Evolutionary conservation across 352 stramenopile species (phyloP).

Genomic region (Phytophthora litchii): DNA sequence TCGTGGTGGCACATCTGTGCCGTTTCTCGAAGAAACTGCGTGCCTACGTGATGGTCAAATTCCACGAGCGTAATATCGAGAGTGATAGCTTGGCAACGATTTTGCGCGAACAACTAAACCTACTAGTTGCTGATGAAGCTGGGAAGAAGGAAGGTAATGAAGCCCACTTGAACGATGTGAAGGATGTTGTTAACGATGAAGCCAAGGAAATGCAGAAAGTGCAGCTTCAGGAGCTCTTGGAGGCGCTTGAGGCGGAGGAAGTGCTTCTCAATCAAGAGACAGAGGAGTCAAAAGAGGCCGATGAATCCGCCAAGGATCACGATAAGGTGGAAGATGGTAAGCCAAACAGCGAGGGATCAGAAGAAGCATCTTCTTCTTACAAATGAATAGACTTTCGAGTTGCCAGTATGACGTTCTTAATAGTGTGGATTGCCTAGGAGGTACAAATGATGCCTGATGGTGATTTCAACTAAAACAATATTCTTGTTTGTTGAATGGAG

Average conservation of each 20-base stretch:
- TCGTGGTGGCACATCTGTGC: constrained; percentile 70
- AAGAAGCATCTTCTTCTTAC: not conserved
- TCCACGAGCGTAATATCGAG: constrained; percentile 73
- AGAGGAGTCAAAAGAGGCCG: constrained; percentile 2
- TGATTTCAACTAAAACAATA: no score
- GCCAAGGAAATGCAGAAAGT: constrained; percentile 42
- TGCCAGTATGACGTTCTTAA: not conserved
- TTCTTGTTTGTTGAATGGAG: no score
- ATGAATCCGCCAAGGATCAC: not conserved
- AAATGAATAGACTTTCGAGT: constrained; percentile 19
- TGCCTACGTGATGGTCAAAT: constrained; percentile 79
- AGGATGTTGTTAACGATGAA: constrained; percentile 28
- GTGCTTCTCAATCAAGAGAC: not conserved
- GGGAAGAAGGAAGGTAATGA: constrained; percentile 4
- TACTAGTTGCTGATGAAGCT: constrained; percentile 41
- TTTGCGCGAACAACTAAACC: constrained; percentile 62
- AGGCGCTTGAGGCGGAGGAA: constrained; percentile 33
- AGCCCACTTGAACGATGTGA: constrained; percentile 7
- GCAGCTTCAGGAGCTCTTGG: constrained; percentile 47
- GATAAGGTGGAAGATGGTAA: constrained; percentile 4
- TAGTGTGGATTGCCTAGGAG: not conserved
- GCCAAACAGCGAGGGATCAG: constrained; percentile 1
- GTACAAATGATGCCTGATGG: no score
- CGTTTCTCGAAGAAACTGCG: constrained; percentile 64
- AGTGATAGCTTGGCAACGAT: constrained; percentile 47